Evolutionary conservation across 371 early-diverging fungal species (phyloP).

Genomic region (Choanephora cucurbitarum): DNA sequence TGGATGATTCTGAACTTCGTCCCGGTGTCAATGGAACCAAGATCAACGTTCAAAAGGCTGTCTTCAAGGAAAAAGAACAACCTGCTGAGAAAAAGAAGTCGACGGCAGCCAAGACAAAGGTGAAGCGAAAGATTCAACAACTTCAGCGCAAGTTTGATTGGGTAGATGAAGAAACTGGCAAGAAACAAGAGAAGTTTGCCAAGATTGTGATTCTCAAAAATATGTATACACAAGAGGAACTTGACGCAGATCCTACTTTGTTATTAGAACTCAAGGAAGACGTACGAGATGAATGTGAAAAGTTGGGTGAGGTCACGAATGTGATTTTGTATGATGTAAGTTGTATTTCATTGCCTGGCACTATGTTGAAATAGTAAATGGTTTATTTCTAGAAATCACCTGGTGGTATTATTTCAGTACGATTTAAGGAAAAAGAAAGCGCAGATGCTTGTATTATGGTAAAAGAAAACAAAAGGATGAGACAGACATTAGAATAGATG

Average conservation of each 20-base stretch:
- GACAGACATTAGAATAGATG: neutral
- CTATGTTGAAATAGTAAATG: too few species aligned
- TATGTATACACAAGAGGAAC: conserved; percentile 90
- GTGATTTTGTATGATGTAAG: conserved; percentile 85
- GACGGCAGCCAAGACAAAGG: conserved; percentile 59
- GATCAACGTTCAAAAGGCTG: conserved; percentile 73
- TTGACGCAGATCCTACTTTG: conserved; percentile 87
- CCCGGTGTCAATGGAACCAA: conserved; percentile 56
- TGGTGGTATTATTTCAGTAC: conserved; percentile 88
- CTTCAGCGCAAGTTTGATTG: conserved; percentile 90
- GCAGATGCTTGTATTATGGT: conserved; percentile 84
- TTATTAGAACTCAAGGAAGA: conserved; percentile 92
- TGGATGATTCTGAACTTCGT: conserved; percentile 87
- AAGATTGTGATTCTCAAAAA: conserved; percentile 89
- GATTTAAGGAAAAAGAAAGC: conserved; percentile 79
- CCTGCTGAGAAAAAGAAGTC: conserved; percentile 33
- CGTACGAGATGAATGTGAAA: conserved; percentile 91
- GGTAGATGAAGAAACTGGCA: conserved; percentile 80
- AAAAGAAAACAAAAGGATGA: conserved; percentile 11
- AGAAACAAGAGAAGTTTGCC: conserved; percentile 72
- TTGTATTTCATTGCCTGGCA: too few species aligned
- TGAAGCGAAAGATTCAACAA: conserved; percentile 73
- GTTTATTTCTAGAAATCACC: conserved; percentile 81
- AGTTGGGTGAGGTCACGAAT: conserved; percentile 91
- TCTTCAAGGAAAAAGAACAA: conserved; percentile 64